phyloP scores from a whole-genome alignment of 768 basidiomycete species.

The Mycena haematopus region DNA sequence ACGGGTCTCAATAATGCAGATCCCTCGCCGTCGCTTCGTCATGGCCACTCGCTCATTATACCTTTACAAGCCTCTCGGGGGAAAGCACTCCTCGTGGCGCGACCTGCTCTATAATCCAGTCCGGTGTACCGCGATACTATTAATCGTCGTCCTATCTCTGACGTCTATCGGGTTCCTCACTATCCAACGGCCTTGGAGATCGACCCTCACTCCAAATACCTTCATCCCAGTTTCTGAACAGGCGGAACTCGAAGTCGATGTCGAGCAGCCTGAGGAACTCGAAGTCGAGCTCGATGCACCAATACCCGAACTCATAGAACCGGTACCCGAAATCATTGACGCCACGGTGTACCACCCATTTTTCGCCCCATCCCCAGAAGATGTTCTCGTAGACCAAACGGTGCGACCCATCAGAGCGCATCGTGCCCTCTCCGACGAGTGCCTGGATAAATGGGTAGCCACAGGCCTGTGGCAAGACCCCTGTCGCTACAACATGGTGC shows the following conservation, averaged over 20 bases:
- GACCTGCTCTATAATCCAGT: conserved; percentile 16
- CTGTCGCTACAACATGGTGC: conserved; percentile 23
- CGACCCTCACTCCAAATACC: neutral
- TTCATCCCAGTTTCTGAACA: conserved; percentile 5
- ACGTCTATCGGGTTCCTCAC: conserved; percentile 19
- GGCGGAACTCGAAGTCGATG: neutral
- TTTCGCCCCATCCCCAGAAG: conserved; percentile 8
- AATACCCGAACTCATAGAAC: neutral
- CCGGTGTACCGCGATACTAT: conserved; percentile 24
- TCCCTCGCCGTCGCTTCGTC: neutral
- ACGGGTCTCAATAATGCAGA: conserved; percentile 3
- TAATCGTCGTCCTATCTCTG: conserved; percentile 26
- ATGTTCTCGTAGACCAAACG: conserved; percentile 12
- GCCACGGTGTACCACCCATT: conserved; percentile 26
- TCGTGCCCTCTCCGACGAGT: conserved; percentile 20
- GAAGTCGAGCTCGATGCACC: neutral
- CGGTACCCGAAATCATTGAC: neutral
- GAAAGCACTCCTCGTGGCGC: conserved; percentile 1
- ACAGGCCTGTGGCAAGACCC: conserved; percentile 28
- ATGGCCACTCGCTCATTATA: conserved; percentile 12
- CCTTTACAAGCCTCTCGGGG: conserved; percentile 14
- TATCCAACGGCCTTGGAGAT: conserved; percentile 24
- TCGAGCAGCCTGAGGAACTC: neutral
- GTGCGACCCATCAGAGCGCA: conserved; percentile 28
- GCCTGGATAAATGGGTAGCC: conserved; percentile 27